These are phyloP conservation scores for Fusarium sp. DNA, from an alignment of 2,329 filamentous ascomycete genomes.

Conservation along the genomic window DNA sequence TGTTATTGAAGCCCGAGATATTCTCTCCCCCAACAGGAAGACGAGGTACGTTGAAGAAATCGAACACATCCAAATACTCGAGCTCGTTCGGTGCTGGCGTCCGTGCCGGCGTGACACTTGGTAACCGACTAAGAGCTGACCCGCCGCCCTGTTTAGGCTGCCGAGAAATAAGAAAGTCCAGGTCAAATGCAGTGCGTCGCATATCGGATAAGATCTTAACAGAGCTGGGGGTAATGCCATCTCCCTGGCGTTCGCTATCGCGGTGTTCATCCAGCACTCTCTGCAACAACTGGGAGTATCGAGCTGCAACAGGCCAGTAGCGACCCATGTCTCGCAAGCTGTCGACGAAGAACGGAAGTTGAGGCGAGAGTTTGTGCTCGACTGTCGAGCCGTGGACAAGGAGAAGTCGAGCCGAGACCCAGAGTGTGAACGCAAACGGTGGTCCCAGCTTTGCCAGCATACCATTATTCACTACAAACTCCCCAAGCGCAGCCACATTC, in stretches of 20 bases:
- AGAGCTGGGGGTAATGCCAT: slow-evolving; percentile 80
- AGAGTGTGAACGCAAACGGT: slow-evolving; percentile 90
- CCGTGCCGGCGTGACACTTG: slow-evolving; percentile 67
- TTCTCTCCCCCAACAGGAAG: slow-evolving; percentile 62
- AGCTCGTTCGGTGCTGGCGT: slow-evolving; percentile 83
- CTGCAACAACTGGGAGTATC: slow-evolving; percentile 81
- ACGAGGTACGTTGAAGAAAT: slow-evolving; percentile 91
- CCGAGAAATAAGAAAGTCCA: slow-evolving; percentile 87
- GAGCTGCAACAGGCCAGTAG: slow-evolving; percentile 85
- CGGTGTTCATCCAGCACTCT: slow-evolving; percentile 87
- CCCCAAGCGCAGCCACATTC: slow-evolving; percentile 79
- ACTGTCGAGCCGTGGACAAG: slow-evolving; percentile 92
- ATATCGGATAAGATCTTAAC: slow-evolving; percentile 91
- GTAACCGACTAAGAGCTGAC: slow-evolving; percentile 54
- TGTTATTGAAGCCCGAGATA: slow-evolving; percentile 33
- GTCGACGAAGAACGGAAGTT: slow-evolving; percentile 83
- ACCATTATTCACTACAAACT: slow-evolving; percentile 78
- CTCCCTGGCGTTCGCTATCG: slow-evolving; percentile 78
- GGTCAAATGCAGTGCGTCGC: slow-evolving; percentile 87
- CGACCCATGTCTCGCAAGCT: slow-evolving; percentile 81
- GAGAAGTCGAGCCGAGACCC: slow-evolving; percentile 87
- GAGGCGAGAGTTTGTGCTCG: slow-evolving; percentile 80
- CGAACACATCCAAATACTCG: slow-evolving; percentile 91
- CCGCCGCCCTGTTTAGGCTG: slow-evolving; percentile 68
- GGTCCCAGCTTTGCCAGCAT: slow-evolving; percentile 84